phyloP scores from a whole-genome alignment of 2,329 filamentous ascomycete genomes.

The Pyricularia pennisetigena region DNA sequence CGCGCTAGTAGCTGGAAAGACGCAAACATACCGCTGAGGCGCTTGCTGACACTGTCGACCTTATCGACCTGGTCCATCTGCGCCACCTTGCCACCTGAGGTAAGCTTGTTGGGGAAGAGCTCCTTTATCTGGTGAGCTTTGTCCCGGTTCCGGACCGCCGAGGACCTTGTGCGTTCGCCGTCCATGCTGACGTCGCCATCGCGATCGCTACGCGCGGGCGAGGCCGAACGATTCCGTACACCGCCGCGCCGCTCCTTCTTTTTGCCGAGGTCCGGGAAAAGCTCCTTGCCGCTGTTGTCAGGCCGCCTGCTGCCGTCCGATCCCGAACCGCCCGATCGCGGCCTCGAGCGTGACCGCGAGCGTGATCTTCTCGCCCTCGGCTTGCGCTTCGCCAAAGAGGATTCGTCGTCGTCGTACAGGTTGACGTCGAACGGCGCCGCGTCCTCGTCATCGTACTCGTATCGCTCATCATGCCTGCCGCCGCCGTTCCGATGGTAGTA shows the following conservation, averaged over 20 bases:
- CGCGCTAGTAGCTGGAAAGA: conserved; percentile 5
- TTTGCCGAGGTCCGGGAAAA: conserved; percentile 41
- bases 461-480: conserved; percentile 33
- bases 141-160: conserved; percentile 27
- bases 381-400: conserved; percentile 21
- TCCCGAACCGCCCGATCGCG: conserved; percentile 14
- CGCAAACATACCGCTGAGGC: conserved; percentile 13
- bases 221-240: conserved; percentile 39
- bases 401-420: conserved; percentile 50
- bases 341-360: conserved; percentile 11
- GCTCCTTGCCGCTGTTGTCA: conserved; percentile 45
- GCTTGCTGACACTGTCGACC: conserved; percentile 14
- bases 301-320: conserved; percentile 16
- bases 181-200: conserved; percentile 27
- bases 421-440: conserved; percentile 55
- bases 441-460: conserved; percentile 33
- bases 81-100: conserved; percentile 15
- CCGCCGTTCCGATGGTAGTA: conserved; percentile 28
- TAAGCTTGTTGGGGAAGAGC: conserved; percentile 42
- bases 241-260: conserved; percentile 16
- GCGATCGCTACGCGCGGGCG: conserved; percentile 30
- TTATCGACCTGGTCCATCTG: conserved; percentile 23
- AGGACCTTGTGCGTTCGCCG: conserved; percentile 11
- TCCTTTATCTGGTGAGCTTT: conserved; percentile 42
- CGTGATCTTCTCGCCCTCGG: conserved; percentile 12